These are phyloP conservation scores for Tuber aestivum DNA, from an alignment of 495 filamentous ascomycete species.

Conservation along the genomic window DNA sequence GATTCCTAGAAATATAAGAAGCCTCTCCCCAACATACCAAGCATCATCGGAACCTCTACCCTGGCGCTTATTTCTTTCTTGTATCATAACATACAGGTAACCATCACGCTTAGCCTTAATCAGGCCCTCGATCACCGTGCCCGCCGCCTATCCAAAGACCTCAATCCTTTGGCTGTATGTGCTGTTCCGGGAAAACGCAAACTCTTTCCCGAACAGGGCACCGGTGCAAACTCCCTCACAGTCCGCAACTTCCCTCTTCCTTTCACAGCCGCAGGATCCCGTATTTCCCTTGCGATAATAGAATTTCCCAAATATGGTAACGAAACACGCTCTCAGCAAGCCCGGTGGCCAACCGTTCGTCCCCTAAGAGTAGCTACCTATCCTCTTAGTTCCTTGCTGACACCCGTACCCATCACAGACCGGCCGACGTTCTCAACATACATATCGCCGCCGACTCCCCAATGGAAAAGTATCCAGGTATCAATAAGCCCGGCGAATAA, in stretches of 20 bases:
- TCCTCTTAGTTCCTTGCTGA: background rate
- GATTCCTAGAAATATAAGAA: background rate
- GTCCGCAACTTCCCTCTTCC: background rate
- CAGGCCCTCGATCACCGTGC: background rate
- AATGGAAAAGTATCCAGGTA: constrained; percentile 37
- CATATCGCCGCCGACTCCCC: constrained; percentile 25
- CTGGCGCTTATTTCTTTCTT: background rate
- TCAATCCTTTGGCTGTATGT: background rate
- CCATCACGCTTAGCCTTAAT: background rate
- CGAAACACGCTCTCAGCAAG: background rate
- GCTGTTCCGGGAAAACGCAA: background rate
- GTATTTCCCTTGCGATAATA: background rate
- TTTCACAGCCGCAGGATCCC: background rate
- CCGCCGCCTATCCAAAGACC: background rate
- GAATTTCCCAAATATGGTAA: background rate
- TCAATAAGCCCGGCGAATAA: background rate
- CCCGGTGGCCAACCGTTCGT: background rate
- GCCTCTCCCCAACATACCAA: background rate
- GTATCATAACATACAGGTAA: background rate
- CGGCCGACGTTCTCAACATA: constrained; percentile 17
- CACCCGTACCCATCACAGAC: background rate
- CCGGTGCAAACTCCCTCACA: background rate
- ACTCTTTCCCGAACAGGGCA: background rate
- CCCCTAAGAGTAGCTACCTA: background rate
- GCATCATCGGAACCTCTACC: background rate